Conservation (phyloP, 495 filamentous ascomycete genomes). For the Hypoxylon subgilvum region DNA sequence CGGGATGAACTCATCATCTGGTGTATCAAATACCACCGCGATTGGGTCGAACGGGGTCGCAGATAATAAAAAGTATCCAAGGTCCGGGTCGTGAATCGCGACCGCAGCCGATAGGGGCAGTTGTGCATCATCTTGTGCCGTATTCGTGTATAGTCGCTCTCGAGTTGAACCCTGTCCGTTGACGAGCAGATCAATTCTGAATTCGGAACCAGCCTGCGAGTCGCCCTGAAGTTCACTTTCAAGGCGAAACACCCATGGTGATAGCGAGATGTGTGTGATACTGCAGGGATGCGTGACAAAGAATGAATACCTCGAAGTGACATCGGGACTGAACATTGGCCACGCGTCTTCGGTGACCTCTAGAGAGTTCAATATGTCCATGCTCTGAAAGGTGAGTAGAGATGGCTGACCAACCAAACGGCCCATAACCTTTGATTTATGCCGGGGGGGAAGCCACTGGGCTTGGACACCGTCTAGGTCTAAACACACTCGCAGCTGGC, state of each 20-base stretch:
- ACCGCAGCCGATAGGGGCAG: constrained; percentile 63
- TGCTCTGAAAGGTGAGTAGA: constrained; percentile 58
- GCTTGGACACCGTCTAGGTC: constrained; percentile 81
- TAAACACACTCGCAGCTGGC: constrained; percentile 77
- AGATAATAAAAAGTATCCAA: constrained; percentile 82
- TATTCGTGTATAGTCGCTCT: constrained; percentile 62
- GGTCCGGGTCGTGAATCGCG: constrained; percentile 72
- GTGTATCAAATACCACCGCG: constrained; percentile 70
- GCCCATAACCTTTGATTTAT: constrained; percentile 52
- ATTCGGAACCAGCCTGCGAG: constrained; percentile 68
- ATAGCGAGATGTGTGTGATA: constrained; percentile 72
- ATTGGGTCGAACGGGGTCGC: constrained; percentile 66
- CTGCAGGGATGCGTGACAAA: constrained; percentile 76
- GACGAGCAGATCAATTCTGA: constrained; percentile 74
- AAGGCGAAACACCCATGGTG: constrained; percentile 75
- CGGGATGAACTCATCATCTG: constrained; percentile 52
- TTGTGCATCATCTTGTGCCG: constrained; percentile 43
- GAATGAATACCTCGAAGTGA: constrained; percentile 75
- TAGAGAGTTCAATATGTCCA: constrained; percentile 64
- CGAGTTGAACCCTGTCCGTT: constrained; percentile 65
- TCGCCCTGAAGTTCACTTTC: constrained; percentile 74
- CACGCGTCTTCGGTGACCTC: constrained; percentile 62
- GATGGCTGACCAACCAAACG: constrained; percentile 41
- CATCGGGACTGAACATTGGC: constrained; percentile 77
- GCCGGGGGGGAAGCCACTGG: constrained; percentile 75